Evolutionary conservation across 139 green algal species (phyloP).

Genomic region (Pleodorina starrii): DNA sequence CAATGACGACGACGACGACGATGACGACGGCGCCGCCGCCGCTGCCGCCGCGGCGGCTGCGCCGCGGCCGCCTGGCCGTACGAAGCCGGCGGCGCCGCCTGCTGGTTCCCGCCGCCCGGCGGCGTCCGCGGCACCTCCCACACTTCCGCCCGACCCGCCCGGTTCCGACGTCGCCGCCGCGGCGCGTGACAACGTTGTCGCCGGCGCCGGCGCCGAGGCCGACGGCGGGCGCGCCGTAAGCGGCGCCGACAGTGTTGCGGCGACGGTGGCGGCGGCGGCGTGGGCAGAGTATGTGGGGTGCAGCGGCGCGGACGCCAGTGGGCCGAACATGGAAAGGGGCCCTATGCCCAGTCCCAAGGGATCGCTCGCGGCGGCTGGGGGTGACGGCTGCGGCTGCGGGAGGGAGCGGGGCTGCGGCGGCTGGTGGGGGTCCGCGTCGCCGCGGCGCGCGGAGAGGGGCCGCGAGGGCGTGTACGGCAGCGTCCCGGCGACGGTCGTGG

Average conservation of each 20-base stretch:
- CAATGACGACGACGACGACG: neutral
- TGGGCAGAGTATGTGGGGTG: neutral
- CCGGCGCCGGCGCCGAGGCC: too few relatives aligned
- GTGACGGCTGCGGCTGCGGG: neutral
- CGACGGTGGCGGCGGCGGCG: too few relatives aligned
- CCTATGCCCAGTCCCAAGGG: neutral
- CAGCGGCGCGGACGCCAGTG: neutral
- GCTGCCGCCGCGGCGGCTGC: neutral
- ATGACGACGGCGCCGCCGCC: neutral
- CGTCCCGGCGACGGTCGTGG: neutral
- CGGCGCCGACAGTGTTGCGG: too few relatives aligned
- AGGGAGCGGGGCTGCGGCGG: neutral
- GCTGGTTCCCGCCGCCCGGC: too few relatives aligned
- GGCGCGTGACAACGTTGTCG: neutral
- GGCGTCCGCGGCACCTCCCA: too few relatives aligned
- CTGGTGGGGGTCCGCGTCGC: too few relatives aligned
- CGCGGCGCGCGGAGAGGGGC: neutral
- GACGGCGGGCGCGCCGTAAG: neutral
- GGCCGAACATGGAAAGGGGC: constrained; percentile 18
- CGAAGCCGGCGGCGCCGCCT: too few relatives aligned
- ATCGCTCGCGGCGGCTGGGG: neutral
- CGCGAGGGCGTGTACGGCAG: neutral
- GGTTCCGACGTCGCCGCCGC: neutral
- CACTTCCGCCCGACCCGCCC: too few relatives aligned
- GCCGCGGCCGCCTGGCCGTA: too few relatives aligned